Evolutionary conservation across 495 filamentous ascomycete genomes (phyloP).

Genomic region (Talaromyces liani): DNA sequence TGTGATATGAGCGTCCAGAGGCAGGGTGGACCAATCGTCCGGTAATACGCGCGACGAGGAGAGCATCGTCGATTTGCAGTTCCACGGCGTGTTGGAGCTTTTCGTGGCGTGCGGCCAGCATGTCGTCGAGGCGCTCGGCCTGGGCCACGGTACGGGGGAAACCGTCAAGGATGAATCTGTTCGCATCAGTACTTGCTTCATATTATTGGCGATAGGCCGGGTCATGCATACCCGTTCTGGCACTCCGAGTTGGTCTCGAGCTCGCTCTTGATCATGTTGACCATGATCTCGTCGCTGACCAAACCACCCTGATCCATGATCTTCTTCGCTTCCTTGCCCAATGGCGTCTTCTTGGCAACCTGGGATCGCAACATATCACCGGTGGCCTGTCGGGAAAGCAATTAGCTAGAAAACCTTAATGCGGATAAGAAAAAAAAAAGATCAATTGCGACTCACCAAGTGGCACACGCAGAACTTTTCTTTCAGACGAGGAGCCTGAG

Average conservation of each 20-base stretch:
- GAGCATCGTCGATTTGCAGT: constrained; percentile 89
- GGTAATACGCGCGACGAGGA: constrained; percentile 93
- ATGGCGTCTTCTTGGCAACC: constrained; percentile 92
- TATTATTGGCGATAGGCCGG: neutral
- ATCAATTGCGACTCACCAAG: constrained; percentile 55
- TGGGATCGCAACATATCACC: constrained; percentile 99
- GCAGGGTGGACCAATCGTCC: constrained; percentile 94
- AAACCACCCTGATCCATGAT: constrained; percentile 99
- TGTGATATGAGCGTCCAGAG: constrained; percentile 94
- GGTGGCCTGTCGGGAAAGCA: constrained; percentile 60
- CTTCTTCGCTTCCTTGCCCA: constrained; percentile 98
- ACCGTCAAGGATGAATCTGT: constrained; percentile 96
- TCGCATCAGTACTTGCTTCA: constrained; percentile 11
- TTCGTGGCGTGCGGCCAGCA: constrained; percentile 67
- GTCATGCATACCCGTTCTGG: constrained; percentile 79
- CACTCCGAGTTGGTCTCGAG: constrained; percentile 89
- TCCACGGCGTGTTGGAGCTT: constrained; percentile 90
- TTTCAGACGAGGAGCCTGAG: constrained; percentile 95
- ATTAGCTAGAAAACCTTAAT: constrained; percentile 8
- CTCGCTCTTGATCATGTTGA: constrained; percentile 98
- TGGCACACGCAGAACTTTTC: constrained; percentile 96
- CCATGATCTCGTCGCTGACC: constrained; percentile 98
- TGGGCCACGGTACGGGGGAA: constrained; percentile 96
- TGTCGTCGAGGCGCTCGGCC: constrained; percentile 87
- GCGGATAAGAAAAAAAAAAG: neutral